Base-by-base conservation (phyloP, 2,329 filamentous ascomycete species). In the Nemania abortiva region DNA sequence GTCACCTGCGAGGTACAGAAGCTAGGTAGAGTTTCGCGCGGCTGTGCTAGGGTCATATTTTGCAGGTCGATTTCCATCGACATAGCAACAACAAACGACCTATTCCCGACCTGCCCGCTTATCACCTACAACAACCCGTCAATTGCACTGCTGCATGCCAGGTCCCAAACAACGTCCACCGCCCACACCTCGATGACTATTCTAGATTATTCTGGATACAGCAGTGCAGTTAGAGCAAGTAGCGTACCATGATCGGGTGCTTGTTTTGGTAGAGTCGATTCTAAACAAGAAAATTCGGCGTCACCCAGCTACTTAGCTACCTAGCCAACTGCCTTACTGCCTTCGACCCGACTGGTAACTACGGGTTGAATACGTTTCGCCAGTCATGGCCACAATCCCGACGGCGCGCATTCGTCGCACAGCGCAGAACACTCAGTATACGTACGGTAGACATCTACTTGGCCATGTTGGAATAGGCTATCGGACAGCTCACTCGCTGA, bases 341-440 rank as follows among this genome's bases (percentile, higher is more conserved):
- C 20, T 52, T 29, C 4, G 22, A 24, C 24, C 5, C 49, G 20
- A 29, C 45, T 6, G 18, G 18, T 47, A 7, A 15, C 20, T 9
- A 27, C n/a, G 2, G 49, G 13, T 15, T 52, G 49, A 39, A 56
- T 64, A 49, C 63, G 42, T 31, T 39, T 50, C 66, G 37, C 27
- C 24, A 79, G 31, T 22, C 24, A 79, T 79, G 78, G 75, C 76
- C 2, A 72, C 74, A 10, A 72, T 68, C 45, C 74, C 71, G 29
- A 71, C 70, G 20, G 78, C 78, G 69, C 80, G 79, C 66, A 72
- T 80, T 56, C 78, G 79, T 55, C 78, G 78, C 58, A 81, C 80
- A 49, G 76, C 77, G 29, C 79, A 80, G 67, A 81, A 81, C 31
- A 77, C 76, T 11, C 80, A 81, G 63, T 80, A 77, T 66, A 77